phyloP scores from a whole-genome alignment of 805 yeast genomes.

The Metschnikowia baotianmanensis region DNA sequence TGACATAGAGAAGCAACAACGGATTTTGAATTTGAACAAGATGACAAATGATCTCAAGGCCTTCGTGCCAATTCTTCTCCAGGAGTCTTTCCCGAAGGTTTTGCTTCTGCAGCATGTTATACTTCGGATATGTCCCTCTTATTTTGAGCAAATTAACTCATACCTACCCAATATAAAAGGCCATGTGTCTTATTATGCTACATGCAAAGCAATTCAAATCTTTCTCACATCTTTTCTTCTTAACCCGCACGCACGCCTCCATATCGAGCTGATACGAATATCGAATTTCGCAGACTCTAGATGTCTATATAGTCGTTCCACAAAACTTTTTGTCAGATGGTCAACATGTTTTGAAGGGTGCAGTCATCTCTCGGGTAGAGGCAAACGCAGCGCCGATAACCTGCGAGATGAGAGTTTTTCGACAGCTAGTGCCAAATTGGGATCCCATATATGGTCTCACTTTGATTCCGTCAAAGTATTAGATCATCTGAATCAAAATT shows the following conservation, averaged over 20 bases:
- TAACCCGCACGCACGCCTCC: slow-evolving; percentile 51
- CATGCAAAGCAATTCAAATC: slow-evolving; percentile 55
- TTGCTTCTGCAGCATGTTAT: slow-evolving; percentile 46
- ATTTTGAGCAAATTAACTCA: slow-evolving; percentile 41
- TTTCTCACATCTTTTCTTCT: slow-evolving; percentile 55
- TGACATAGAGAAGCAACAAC: slow-evolving; percentile 21
- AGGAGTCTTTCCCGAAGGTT: slow-evolving; percentile 42
- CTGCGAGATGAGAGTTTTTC: slow-evolving; percentile 12
- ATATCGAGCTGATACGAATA: slow-evolving; percentile 44
- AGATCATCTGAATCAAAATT: slow-evolving; percentile 11
- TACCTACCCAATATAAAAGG: slow-evolving; percentile 59
- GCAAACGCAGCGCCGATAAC: background rate
- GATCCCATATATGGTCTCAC: slow-evolving; percentile 41
- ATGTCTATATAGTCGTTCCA: slow-evolving; percentile 39
- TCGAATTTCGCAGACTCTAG: slow-evolving; percentile 26
- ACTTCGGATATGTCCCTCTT: slow-evolving; percentile 56
- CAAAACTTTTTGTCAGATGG: slow-evolving; percentile 57
- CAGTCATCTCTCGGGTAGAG: slow-evolving; percentile 38
- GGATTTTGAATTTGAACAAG: slow-evolving; percentile 53
- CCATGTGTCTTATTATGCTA: slow-evolving; percentile 50
- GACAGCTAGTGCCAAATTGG: slow-evolving; percentile 39
- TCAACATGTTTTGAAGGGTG: slow-evolving; percentile 54
- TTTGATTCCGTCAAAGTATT: slow-evolving; percentile 27
- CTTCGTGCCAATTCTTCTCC: slow-evolving; percentile 51
- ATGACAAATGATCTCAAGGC: slow-evolving; percentile 47